Base-by-base conservation (phyloP, 129 eudicot species). In the Arctium minus region DNA sequence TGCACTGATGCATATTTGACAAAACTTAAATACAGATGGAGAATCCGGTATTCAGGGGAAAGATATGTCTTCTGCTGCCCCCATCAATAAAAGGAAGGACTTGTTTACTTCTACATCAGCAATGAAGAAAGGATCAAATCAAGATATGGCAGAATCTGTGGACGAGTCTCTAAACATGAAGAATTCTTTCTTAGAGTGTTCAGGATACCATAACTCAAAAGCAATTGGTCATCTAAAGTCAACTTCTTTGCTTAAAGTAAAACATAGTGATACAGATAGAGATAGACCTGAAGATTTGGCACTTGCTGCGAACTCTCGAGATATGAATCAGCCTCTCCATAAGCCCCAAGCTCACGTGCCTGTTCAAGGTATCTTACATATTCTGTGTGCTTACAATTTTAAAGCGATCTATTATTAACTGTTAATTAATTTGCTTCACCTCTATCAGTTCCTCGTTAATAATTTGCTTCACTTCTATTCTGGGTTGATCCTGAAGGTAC, bases 61-160 rank as follows among this genome's bases (percentile, higher is more conserved):
- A 67, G 71, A 67, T 67, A 29, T 67, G 2, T 27, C 71, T 67
- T 67, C 71, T 67, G 71, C 71, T 65, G 12, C 33, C 71, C 72
- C 87, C 37, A 74, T 83, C n/a, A 64, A 27, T 6, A 87, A 74
- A 65, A 83, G 81, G 81, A 76, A 86, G 48, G 81, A 79, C 42
- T 35, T 83, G 74, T 83, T 76, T 60, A 76, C 68, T 83, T 86
- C 86, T 76, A 80, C 88, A 12, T 75, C 83, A 65, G 91, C 74
- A 29, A 87, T 89, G 37, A 85, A 86, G 44, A 86, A 80, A 74
- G 90, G 90, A 80, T 86, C 90, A 71, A 88, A 91, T 79, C 85
- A 77, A 37, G 27, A 79, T 13, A 17, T 85, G 40, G 75, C 53
- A 62, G 89, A 80, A 65, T 73, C 86, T 44, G 80, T 48, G 33